phyloP scores from a whole-genome alignment of 1,284 basidiomycete species.

The Irpex rosettiformis region DNA sequence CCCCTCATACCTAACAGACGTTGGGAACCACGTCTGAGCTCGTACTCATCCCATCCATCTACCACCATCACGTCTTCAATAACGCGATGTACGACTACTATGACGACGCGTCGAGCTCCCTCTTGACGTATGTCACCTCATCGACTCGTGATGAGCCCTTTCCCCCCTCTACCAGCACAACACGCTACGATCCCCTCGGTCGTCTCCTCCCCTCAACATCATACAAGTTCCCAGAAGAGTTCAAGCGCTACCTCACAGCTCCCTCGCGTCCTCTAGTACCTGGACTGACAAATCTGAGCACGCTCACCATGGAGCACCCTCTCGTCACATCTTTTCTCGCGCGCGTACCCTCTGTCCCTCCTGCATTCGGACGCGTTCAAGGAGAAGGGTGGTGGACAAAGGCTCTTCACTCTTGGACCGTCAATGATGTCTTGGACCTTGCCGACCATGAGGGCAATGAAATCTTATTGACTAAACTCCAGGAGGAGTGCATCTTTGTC shows the following conservation, averaged over 20 bases:
- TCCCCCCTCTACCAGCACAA: constrained; percentile 1
- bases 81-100: constrained; percentile 7
- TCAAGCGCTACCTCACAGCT: neutral
- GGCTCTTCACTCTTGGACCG: neutral
- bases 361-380: constrained; percentile 9
- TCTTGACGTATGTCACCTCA: constrained; percentile 13
- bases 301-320: constrained; percentile 23
- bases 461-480: constrained; percentile 10
- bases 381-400: constrained; percentile 15
- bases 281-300: constrained; percentile 19
- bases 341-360: constrained; percentile 15
- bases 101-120: constrained; percentile 14
- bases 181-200: constrained; percentile 4
- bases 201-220: neutral
- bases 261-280: constrained; percentile 14
- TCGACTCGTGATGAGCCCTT: constrained; percentile 17
- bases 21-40: neutral
- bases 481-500: constrained; percentile 21
- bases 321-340: constrained; percentile 21
- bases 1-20: neutral
- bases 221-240: neutral
- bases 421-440: constrained; percentile 9
- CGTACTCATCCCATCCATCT: neutral
- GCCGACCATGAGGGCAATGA: neutral
- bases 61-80: neutral